phyloP scores from a whole-genome alignment of 106 monocot species.

The Platanthera zijinensis region DNA sequence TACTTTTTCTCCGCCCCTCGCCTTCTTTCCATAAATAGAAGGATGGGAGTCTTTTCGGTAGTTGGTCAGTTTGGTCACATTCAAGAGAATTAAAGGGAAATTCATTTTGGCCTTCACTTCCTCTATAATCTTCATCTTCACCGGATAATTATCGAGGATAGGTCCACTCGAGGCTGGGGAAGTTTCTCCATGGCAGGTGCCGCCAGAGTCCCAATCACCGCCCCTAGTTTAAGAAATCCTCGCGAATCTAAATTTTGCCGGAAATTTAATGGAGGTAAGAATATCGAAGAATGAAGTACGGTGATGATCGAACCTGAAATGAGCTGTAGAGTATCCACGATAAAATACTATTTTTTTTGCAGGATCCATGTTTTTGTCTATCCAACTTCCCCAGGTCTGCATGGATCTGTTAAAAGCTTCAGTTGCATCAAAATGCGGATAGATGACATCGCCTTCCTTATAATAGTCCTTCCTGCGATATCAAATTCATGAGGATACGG shows the following conservation, averaged over 20 bases:
- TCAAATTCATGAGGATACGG: not conserved
- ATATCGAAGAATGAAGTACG: not conserved
- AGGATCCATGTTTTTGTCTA: constrained; percentile 64
- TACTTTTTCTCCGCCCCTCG: constrained; percentile 19
- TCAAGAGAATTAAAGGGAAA: constrained; percentile 57
- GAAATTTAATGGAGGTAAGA: not conserved
- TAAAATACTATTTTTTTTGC: constrained; percentile 58
- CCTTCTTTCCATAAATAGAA: constrained; percentile 44
- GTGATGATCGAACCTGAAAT: constrained; percentile 60
- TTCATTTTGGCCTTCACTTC: constrained; percentile 54
- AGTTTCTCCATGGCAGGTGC: constrained; percentile 69
- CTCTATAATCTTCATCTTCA: constrained; percentile 67
- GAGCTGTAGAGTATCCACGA: constrained; percentile 84
- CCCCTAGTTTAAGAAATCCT: constrained; percentile 37
- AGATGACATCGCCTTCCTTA: constrained; percentile 61
- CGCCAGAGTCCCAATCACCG: constrained; percentile 94
- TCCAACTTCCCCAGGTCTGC: constrained; percentile 88
- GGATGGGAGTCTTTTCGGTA: constrained; percentile 80
- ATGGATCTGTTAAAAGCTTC: constrained; percentile 80
- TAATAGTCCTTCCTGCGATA: constrained; percentile 72
- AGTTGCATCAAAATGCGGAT: constrained; percentile 66
- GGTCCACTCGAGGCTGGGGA: constrained; percentile 38
- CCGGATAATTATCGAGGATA: constrained; percentile 52
- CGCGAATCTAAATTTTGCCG: not conserved
- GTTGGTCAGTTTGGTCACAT: constrained; percentile 82